Conservation (phyloP, 192 early-diverging fungal species). For the Oehlia diaphana region DNA sequence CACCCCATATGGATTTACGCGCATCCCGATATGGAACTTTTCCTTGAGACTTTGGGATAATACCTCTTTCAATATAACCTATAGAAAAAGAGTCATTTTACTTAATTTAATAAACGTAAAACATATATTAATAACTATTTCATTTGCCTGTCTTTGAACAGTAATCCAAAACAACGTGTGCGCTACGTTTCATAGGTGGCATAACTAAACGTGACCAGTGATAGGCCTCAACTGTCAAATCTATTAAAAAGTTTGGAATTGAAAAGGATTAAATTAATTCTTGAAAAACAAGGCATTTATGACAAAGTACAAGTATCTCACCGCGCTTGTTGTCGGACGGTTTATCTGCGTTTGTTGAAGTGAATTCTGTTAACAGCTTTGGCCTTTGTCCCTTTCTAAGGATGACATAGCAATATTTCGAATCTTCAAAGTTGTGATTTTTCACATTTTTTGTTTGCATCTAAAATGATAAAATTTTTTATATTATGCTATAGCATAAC, state of each 20-base stretch:
- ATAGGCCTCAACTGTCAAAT: constrained; percentile 38
- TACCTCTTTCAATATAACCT: constrained; percentile 63
- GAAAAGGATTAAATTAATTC: background rate
- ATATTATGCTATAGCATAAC: background rate
- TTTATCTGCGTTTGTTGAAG: background rate
- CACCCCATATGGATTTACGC: constrained; percentile 80
- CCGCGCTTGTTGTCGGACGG: background rate
- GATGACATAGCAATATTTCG: constrained; percentile 77
- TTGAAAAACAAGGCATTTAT: background rate
- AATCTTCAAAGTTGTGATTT: constrained; percentile 64
- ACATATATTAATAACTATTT: background rate
- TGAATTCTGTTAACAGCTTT: background rate
- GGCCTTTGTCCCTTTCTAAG: constrained; percentile 67
- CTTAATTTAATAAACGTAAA: background rate
- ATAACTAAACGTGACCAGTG: constrained; percentile 70
- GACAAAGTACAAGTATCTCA: background rate
- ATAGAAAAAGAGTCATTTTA: background rate
- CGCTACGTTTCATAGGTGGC: constrained; percentile 77
- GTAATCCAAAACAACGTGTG: constrained; percentile 72
- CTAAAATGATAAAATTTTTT: constrained; percentile 18
- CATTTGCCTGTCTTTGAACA: constrained; percentile 52
- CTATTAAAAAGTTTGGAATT: background rate
- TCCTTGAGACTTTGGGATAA: constrained; percentile 68
- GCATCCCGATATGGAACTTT: constrained; percentile 74
- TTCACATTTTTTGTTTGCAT: constrained; percentile 69